Base-by-base conservation (phyloP, 2,329 filamentous ascomycete genomes). In the Aspergillus niger region DNA sequence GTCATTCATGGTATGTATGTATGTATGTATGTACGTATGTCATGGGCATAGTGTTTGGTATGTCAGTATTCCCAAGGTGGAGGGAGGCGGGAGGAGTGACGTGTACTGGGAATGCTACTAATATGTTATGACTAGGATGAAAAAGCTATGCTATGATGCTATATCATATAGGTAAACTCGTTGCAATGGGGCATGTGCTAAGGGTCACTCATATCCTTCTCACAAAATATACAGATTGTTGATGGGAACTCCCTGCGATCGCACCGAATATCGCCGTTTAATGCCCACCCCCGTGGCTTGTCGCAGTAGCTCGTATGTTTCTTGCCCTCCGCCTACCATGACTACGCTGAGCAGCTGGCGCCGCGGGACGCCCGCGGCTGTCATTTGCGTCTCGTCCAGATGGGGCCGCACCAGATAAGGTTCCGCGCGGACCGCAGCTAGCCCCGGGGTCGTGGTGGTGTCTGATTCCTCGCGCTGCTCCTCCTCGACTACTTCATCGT, bases 171-270 rank as follows among this genome's bases (percentile, higher is more conserved):
- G 28, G 28, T 30, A 30, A 10, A 36, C 11, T 36, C 32, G 32
- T 3, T 36, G 32, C 5, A 36, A 36, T 36, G 32, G 26, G 32
- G 10, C 4, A 36, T 15, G 11, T 36, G 10, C 32, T 11, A 36
- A 36, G 28, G 28, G 28, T 30, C 10, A 10, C 13, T 15, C 32
- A 36, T 36, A 13, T 36, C 13, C 36, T 49, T 47, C 60, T 78
- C 70, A 87, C 60, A 86, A 68, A 61, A 96, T 86, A 69, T 92
- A 81, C 67, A 96, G 79, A 80, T 97, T 97, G 52, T 83, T 85
- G 68, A 98, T 91, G 64, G 85, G 82, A 48, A 92, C 77, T 0
- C 92, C 93, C 75, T 94, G 88, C 64, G 91, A 96, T 71, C 90
- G 86, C 47, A 97, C 87, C 70, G 86, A 86, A 75, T 92, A 97